Evolutionary conservation across 441 rosid genomes (phyloP).

Genomic region (Pelargonium myrrhifolium): DNA sequence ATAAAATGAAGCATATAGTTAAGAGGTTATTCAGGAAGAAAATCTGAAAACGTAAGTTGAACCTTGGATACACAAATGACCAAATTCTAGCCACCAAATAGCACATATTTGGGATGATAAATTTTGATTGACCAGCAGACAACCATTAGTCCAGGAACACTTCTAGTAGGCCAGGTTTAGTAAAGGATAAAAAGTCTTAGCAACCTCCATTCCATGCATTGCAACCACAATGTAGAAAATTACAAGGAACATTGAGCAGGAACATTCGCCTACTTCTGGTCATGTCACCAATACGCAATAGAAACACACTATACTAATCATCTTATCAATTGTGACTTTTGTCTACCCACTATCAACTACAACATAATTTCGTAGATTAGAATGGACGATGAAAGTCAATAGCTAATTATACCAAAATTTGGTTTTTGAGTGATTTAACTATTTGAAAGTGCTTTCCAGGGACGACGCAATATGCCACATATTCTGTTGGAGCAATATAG

Average conservation of each 20-base stretch:
- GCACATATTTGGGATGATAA: no score
- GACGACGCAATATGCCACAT: background rate
- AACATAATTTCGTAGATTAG: background rate
- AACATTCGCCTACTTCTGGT: background rate
- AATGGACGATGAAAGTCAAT: constrained; percentile 17
- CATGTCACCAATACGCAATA: background rate
- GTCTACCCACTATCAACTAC: constrained; percentile 19
- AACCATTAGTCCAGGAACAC: no score
- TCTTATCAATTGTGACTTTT: constrained; percentile 15
- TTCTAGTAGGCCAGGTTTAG: no score
- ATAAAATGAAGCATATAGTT: no score
- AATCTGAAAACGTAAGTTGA: no score
- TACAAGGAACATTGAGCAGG: background rate
- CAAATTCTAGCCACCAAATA: no score
- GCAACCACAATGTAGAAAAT: background rate
- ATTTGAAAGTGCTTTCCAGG: background rate
- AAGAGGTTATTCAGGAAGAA: no score
- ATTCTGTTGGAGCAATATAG: background rate
- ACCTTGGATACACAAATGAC: no score
- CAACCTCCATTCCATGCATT: constrained; percentile 9
- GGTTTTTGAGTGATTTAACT: background rate
- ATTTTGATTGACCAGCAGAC: no score
- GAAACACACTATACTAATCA: constrained; percentile 3
- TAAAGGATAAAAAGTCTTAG: background rate
- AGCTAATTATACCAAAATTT: background rate